These are phyloP conservation scores for Pulicaria dysenterica DNA, from an alignment of 129 eudicot species.

Conservation along the genomic window DNA sequence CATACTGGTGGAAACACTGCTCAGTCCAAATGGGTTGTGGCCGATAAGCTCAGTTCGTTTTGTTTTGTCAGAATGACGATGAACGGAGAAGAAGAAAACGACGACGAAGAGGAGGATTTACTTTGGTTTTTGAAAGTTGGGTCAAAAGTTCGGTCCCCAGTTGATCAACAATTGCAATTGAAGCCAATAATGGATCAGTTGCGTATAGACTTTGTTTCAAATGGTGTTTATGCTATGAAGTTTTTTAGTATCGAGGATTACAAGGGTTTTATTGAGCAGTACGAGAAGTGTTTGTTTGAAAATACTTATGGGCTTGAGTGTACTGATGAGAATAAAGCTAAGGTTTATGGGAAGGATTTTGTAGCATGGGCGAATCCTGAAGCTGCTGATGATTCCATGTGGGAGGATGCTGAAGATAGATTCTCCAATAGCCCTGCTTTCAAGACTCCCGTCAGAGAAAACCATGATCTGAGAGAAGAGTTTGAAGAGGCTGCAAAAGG, in stretches of 20 bases:
- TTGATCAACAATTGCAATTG: conserved; percentile 63
- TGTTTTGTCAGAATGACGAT: conserved; percentile 44
- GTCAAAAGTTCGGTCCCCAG: conserved; percentile 51
- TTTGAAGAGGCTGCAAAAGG: conserved; percentile 89
- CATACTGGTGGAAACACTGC: conserved; percentile 56
- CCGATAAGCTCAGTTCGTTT: conserved; percentile 48
- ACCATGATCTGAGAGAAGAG: conserved; percentile 70
- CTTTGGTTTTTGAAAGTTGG: conserved; percentile 82
- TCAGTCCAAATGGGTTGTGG: conserved; percentile 62
- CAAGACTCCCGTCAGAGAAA: conserved; percentile 42
- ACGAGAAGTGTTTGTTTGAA: conserved; percentile 84
- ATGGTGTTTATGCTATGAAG: conserved; percentile 80
- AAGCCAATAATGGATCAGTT: conserved; percentile 66
- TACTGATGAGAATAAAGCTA: conserved; percentile 62
- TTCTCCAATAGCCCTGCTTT: conserved; percentile 47
- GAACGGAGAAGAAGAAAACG: conserved; percentile 45
- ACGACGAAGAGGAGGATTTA: conserved; percentile 39
- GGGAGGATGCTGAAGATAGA: conserved; percentile 89
- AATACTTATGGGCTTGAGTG: conserved; percentile 69
- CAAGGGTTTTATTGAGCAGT: conserved; percentile 48
- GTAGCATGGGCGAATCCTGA: conserved; percentile 87
- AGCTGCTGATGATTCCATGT: conserved; percentile 88
- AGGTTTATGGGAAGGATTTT: conserved; percentile 90
- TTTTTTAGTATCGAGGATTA: conserved; percentile 57
- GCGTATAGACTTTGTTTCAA: conserved; percentile 67